Conservation (phyloP, 441 rosid species). For the Aleurites moluccanus region DNA sequence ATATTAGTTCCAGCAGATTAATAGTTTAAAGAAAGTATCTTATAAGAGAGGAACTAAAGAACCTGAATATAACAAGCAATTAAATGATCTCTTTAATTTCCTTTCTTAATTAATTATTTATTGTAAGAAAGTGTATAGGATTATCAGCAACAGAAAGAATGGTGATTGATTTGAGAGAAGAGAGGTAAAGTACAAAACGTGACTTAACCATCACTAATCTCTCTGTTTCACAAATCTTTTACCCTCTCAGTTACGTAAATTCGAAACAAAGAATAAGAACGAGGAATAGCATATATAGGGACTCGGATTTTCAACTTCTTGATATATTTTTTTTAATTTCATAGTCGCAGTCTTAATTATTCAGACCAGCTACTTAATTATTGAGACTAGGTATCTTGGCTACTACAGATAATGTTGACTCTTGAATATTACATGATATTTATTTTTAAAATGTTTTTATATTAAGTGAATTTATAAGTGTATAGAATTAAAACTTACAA, state of each 20-base stretch:
- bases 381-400: no score
- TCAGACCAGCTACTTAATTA: no score
- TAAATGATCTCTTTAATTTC: no score
- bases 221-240: conserved; percentile 41
- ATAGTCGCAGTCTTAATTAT: no score
- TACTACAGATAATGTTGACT: no score
- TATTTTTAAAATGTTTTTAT: no score
- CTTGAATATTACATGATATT: no score
- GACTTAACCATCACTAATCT: conserved; percentile 28
- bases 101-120: background rate
- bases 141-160: conserved; percentile 20
- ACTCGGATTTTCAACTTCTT: conserved; percentile 22
- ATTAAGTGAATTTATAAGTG: no score
- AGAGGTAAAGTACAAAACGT: no score
- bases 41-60: conserved; percentile 22
- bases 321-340: no score
- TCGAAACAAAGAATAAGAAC: conserved; percentile 21
- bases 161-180: conserved; percentile 40
- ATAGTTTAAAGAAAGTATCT: conserved; percentile 14
- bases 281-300: conserved; percentile 23
- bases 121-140: conserved; percentile 13
- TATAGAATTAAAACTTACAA: no score
- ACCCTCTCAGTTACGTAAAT: conserved; percentile 44
- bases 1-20: conserved; percentile 22
- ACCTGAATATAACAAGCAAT: background rate